Percentiles rank a stretch among this genome's conserved stretches.
These are phyloP conservation scores for Zea luxurians DNA, from an alignment of 176 grass and related monocot genomes.

Conservation along the genomic window DNA sequence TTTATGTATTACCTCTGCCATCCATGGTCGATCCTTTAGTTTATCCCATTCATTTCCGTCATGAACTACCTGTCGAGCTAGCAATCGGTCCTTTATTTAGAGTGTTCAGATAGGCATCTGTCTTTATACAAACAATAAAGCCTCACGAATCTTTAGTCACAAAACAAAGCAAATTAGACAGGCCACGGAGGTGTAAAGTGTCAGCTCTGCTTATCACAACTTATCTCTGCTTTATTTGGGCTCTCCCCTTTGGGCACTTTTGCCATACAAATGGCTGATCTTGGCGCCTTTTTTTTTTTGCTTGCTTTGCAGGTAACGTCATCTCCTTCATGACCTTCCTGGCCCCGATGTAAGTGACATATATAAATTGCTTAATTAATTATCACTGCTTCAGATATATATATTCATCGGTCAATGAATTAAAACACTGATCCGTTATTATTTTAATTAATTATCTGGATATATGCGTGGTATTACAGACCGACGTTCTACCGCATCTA, in stretches of 20 bases:
- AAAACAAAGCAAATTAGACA: constrained; percentile 17
- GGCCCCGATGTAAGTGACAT: constrained; percentile 64
- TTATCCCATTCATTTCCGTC: constrained; percentile 7
- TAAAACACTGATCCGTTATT: no score
- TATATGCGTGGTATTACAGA: constrained; percentile 1
- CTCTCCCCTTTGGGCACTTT: no score
- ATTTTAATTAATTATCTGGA: no score
- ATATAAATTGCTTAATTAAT: background rate
- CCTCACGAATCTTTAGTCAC: background rate
- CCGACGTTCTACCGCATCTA: constrained; percentile 78
- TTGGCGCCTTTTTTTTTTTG: constrained; percentile 5
- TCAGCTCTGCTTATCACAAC: constrained; percentile 4
- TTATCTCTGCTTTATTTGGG: constrained; percentile 3
- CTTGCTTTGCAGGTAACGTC: constrained; percentile 61
- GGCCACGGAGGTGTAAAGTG: constrained; percentile 10
- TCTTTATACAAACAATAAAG: background rate
- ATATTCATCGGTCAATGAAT: no score
- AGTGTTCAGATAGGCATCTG: background rate
- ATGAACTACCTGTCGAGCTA: background rate
- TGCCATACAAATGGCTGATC: constrained; percentile 9
- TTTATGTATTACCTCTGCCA: background rate
- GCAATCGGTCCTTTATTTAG: background rate
- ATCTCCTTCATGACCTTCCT: constrained; percentile 80
- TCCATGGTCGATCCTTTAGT: background rate
- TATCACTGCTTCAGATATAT: background rate